Evolutionary conservation across 257 asterid genomes (phyloP).

Genomic region (Cinchona pubescens): DNA sequence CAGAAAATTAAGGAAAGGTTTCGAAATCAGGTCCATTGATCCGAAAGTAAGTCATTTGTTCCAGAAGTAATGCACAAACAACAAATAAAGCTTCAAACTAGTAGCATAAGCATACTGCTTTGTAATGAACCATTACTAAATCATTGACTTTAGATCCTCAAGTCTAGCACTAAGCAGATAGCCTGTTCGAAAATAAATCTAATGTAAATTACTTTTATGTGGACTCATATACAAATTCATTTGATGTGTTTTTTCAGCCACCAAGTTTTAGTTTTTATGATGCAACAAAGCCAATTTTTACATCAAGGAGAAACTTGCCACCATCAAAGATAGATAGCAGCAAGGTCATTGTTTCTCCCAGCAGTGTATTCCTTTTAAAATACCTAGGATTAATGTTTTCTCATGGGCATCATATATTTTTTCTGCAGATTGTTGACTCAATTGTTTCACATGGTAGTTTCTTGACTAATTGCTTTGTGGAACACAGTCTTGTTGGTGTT

Average conservation of each 20-base stretch:
- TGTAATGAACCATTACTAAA: neutral
- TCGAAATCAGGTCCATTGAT: neutral
- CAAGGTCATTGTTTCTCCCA: conserved; percentile 54
- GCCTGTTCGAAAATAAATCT: too few species aligned
- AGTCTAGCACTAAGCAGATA: neutral
- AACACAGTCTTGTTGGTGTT: conserved; percentile 95
- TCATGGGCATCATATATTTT: conserved; percentile 16
- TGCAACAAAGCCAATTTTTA: conserved; percentile 88
- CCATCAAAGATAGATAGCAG: conserved; percentile 81
- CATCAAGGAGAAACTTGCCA: conserved; percentile 93
- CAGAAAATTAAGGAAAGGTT: neutral
- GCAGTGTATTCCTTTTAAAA: neutral
- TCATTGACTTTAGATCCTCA: neutral
- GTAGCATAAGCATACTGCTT: neutral
- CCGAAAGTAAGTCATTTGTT: neutral
- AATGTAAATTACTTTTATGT: neutral
- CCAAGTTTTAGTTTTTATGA: conserved; percentile 94
- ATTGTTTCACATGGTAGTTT: conserved; percentile 90
- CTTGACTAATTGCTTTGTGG: conserved; percentile 68
- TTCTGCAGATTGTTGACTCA: conserved; percentile 81
- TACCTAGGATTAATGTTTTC: neutral
- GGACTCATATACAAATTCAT: neutral
- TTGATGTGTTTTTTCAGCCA: conserved; percentile 51
- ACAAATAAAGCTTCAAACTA: neutral
- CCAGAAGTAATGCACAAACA: neutral